Conservation (phyloP, 495 filamentous ascomycete genomes). For the Hypoxylon trugodes region DNA sequence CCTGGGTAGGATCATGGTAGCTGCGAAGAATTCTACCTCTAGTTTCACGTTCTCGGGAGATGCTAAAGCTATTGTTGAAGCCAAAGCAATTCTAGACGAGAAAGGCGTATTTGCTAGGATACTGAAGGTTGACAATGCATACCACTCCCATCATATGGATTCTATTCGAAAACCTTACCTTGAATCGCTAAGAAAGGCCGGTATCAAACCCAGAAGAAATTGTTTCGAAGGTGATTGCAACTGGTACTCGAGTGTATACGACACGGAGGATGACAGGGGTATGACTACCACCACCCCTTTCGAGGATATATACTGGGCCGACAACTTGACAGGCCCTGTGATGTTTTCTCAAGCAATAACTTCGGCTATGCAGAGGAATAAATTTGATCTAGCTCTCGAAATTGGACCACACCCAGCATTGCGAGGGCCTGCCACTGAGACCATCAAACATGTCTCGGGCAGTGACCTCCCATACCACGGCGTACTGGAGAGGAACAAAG, state of each 20-base stretch:
- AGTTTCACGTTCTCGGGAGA: conserved; percentile 60
- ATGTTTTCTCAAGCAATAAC: background rate
- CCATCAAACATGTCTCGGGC: background rate
- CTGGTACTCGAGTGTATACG: conserved; percentile 35
- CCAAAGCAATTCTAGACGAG: conserved; percentile 52
- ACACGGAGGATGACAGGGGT: background rate
- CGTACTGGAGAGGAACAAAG: background rate
- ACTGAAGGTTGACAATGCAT: conserved; percentile 60
- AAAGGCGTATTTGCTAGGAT: conserved; percentile 52
- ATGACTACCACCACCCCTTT: conserved; percentile 33
- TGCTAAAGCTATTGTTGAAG: conserved; percentile 40
- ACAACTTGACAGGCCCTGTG: background rate
- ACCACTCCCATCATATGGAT: conserved; percentile 62
- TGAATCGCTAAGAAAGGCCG: conserved; percentile 17
- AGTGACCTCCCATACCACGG: background rate
- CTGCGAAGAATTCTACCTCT: conserved; percentile 54
- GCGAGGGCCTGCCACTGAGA: background rate
- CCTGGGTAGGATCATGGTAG: conserved; percentile 44
- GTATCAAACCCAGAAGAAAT: conserved; percentile 23
- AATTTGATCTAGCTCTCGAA: background rate
- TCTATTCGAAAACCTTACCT: conserved; percentile 44
- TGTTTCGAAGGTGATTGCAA: background rate
- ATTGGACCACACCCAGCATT: background rate
- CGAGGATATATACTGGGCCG: background rate
- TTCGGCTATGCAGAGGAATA: background rate